phyloP scores from a whole-genome alignment of 495 filamentous ascomycete genomes.

The Aspergillus saccharolyticus region DNA sequence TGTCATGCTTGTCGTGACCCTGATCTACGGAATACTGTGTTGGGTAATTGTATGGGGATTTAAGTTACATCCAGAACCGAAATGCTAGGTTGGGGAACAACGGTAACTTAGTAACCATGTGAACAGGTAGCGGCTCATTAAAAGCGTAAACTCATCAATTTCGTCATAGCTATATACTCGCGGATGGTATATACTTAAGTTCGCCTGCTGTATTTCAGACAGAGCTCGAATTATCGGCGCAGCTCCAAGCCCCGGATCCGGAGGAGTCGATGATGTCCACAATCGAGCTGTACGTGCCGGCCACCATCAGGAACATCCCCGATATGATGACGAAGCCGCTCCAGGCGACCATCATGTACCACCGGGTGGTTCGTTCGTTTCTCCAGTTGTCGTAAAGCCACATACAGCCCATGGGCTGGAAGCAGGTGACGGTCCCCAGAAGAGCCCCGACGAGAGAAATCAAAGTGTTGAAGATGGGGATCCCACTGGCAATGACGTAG shows the following conservation, averaged over 20 bases:
- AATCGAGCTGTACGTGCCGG: conserved; percentile 50
- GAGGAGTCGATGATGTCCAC: conserved; percentile 40
- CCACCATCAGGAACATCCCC: conserved; percentile 41
- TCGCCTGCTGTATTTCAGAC: not conserved
- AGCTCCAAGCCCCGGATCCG: not conserved
- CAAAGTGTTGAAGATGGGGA: conserved; percentile 63
- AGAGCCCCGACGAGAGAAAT: conserved; percentile 57
- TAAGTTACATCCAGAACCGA: no score
- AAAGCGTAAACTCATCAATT: no score
- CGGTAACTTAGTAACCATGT: no score
- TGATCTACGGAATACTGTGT: no score
- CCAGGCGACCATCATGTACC: conserved; percentile 17
- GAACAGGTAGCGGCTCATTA: no score
- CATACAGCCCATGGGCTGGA: conserved; percentile 44
- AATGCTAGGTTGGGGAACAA: no score
- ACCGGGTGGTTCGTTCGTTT: conserved; percentile 30
- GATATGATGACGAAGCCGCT: conserved; percentile 12
- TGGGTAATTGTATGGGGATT: no score
- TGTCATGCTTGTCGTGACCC: no score
- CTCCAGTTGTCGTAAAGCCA: conserved; percentile 44
- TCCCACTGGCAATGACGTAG: conserved; percentile 65
- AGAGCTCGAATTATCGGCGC: not conserved
- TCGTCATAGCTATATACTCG: no score
- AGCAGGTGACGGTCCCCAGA: conserved; percentile 44
- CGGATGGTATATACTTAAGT: no score